Conservation (phyloP, 305 asterid genomes). For the Fraxinus baroniana region DNA sequence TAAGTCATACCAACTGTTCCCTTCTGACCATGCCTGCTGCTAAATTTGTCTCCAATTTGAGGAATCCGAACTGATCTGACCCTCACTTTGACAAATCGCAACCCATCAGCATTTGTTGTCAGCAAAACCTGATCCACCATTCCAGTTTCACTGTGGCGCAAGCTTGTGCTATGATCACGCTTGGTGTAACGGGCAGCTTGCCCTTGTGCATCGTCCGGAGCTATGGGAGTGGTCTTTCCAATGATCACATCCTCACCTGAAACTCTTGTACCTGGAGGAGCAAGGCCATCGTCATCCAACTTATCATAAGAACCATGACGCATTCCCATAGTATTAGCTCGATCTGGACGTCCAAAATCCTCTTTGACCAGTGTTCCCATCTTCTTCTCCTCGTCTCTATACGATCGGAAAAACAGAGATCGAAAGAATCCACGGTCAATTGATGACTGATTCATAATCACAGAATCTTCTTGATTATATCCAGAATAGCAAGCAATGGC, state of each 20-base stretch:
- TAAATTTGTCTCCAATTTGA: constrained; percentile 95
- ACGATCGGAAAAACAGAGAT: constrained; percentile 89
- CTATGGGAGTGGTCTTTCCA: constrained; percentile 95
- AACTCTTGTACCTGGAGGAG: constrained; percentile 97
- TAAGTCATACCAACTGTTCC: constrained; percentile 98
- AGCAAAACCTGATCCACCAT: constrained; percentile 92
- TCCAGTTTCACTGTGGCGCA: constrained; percentile 94
- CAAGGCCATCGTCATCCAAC: constrained; percentile 94
- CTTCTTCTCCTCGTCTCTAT: constrained; percentile 95
- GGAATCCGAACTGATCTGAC: constrained; percentile 94
- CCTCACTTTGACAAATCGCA: constrained; percentile 91
- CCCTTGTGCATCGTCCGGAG: constrained; percentile 83
- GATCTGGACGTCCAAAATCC: constrained; percentile 93
- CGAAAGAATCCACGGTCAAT: constrained; percentile 98
- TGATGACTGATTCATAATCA: constrained; percentile 97
- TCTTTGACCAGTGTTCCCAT: constrained; percentile 98
- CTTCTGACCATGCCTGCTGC: constrained; percentile 97
- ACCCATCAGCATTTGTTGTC: constrained; percentile 93
- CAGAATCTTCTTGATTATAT: constrained; percentile 97
- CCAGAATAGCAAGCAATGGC: constrained; percentile 96
- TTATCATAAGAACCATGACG: constrained; percentile 98
- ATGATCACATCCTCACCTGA: constrained; percentile 97
- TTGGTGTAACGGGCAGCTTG: constrained; percentile 84
- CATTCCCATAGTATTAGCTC: constrained; percentile 96
- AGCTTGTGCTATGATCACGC: constrained; percentile 94